These are phyloP conservation scores for Pleurotus tuber-regium DNA, from an alignment of 768 basidiomycete species.

Conservation along the genomic window DNA sequence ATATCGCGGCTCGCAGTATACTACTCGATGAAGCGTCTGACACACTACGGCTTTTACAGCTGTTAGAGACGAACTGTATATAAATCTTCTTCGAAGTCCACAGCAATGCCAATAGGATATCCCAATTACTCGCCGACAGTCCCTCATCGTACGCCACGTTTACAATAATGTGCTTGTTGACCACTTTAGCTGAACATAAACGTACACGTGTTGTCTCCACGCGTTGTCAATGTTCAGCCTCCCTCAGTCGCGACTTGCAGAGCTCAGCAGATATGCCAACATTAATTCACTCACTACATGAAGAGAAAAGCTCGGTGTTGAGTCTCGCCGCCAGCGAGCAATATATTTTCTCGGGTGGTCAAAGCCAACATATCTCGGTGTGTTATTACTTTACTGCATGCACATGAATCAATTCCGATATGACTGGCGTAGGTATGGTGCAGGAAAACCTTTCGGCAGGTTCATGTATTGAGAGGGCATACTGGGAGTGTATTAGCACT, in stretches of 20 bases:
- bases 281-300: slow-evolving; percentile 69
- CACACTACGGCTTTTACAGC: no score
- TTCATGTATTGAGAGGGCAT: slow-evolving; percentile 73
- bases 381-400: not conserved
- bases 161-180: not conserved
- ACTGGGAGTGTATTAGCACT: slow-evolving; percentile 82
- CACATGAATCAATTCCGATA: not conserved
- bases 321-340: slow-evolving; percentile 69
- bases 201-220: slow-evolving; percentile 5
- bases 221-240: slow-evolving; percentile 41
- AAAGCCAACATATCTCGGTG: slow-evolving; percentile 75
- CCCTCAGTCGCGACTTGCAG: slow-evolving; percentile 56
- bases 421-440: slow-evolving; percentile 77
- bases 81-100: no score
- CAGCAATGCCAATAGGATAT: no score
- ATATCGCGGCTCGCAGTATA: no score
- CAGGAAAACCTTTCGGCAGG: slow-evolving; percentile 64
- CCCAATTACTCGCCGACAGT: slow-evolving; percentile 12
- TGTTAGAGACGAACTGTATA: no score
- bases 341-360: slow-evolving; percentile 83
- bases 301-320: slow-evolving; percentile 67
- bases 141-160: slow-evolving; percentile 21
- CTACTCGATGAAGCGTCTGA: no score
- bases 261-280: slow-evolving; percentile 39
- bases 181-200: not conserved